phyloP scores from a whole-genome alignment of 495 filamentous ascomycete species.

The Neurospora sp. region DNA sequence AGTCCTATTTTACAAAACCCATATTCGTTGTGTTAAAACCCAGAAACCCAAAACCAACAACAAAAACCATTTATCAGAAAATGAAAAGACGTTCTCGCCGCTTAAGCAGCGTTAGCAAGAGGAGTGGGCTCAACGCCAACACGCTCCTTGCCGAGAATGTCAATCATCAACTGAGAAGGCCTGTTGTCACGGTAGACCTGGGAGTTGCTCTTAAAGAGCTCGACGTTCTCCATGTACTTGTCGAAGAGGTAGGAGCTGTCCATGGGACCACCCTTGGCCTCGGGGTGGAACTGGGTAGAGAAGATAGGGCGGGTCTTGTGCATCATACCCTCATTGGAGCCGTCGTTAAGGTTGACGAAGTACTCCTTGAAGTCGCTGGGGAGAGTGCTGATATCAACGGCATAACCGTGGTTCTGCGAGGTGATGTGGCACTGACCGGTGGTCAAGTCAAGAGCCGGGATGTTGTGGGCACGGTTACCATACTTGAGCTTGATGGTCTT shows the following conservation, averaged over 20 bases:
- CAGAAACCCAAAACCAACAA: slow-evolving; percentile 2
- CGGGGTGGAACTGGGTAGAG: slow-evolving; percentile 96
- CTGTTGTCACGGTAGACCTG: slow-evolving; percentile 63
- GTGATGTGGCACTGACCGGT: slow-evolving; percentile 98
- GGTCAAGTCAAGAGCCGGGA: slow-evolving; percentile 85
- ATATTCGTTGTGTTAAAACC: not conserved
- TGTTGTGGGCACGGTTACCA: slow-evolving; percentile 96
- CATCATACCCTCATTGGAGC: slow-evolving; percentile 91
- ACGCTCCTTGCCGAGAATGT: slow-evolving; percentile 85
- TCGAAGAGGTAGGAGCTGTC: slow-evolving; percentile 94
- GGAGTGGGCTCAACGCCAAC: slow-evolving; percentile 73
- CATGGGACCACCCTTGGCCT: slow-evolving; percentile 91
- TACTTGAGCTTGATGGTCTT: slow-evolving; percentile 92
- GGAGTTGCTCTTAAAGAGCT: slow-evolving; percentile 77
- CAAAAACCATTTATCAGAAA: not conserved
- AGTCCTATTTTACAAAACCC: not conserved
- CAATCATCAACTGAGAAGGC: slow-evolving; percentile 77
- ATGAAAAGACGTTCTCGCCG: not conserved
- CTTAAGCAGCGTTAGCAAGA: slow-evolving; percentile 30
- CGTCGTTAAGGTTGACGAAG: slow-evolving; percentile 95
- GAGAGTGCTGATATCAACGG: slow-evolving; percentile 79
- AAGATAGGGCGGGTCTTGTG: slow-evolving; percentile 95
- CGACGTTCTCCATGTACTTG: slow-evolving; percentile 82
- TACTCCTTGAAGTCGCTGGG: slow-evolving; percentile 88
- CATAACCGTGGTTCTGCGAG: slow-evolving; percentile 96